Evolutionary conservation across 164 flowering plant genomes (phyloP).

Genomic region (Chimonanthus praecox): DNA sequence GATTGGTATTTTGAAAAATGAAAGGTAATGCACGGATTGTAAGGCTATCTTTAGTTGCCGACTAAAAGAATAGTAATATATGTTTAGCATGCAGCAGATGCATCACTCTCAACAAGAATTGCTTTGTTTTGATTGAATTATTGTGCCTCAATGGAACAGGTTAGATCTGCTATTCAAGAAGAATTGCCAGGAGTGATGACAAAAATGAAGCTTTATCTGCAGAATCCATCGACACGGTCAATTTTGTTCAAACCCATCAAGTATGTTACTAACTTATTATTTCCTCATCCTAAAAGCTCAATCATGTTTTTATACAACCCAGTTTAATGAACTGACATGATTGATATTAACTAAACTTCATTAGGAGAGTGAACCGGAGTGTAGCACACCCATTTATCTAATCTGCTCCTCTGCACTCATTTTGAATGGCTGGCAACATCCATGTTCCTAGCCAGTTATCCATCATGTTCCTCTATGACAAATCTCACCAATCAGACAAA

Average conservation of each 20-base stretch:
- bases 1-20: no score
- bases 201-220: constrained; percentile 93
- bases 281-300: background rate
- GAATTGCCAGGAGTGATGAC: constrained; percentile 70
- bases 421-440: no score
- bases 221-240: constrained; percentile 83
- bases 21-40: no score
- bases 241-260: constrained; percentile 94
- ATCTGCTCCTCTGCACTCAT: background rate
- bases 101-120: background rate
- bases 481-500: no score
- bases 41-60: no score
- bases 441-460: no score
- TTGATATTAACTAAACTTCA: background rate
- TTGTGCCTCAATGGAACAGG: constrained; percentile 39
- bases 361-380: background rate
- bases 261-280: constrained; percentile 39
- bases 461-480: no score
- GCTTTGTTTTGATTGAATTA: background rate
- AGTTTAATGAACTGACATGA: background rate
- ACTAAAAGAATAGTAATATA: no score
- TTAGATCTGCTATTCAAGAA: constrained; percentile 56
- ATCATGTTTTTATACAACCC: background rate
- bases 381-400: background rate
- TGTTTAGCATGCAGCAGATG: background rate